phyloP scores from a whole-genome alignment of 2,329 filamentous ascomycete species.

The Botryotinia convoluta region DNA sequence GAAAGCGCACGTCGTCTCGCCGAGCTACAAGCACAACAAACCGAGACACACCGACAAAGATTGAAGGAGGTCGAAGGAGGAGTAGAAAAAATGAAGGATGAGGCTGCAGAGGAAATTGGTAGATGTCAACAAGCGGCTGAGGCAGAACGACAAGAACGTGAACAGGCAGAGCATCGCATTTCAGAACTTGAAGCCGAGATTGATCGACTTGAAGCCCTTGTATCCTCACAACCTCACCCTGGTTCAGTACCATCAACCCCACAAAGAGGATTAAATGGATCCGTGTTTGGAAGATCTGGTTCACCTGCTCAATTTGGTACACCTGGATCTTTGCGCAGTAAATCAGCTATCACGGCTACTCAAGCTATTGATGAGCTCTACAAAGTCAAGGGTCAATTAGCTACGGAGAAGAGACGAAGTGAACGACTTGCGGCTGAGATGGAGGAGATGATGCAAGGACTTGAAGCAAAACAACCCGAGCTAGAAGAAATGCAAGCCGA shows the following conservation, averaged over 20 bases:
- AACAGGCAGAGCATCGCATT: conserved; percentile 59
- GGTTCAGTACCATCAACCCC: conserved; percentile 60
- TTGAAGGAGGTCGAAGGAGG: conserved; percentile 66
- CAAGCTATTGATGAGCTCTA: conserved; percentile 64
- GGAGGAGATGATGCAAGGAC: conserved; percentile 79
- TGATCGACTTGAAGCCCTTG: conserved; percentile 57
- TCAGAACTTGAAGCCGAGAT: conserved; percentile 63
- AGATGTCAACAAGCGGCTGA: conserved; percentile 52
- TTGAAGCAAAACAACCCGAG: conserved; percentile 85
- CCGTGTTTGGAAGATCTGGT: conserved; percentile 49
- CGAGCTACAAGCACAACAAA: conserved; percentile 75
- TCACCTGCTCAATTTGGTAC: conserved; percentile 58
- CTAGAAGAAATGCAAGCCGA: conserved; percentile 82
- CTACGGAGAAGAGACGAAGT: conserved; percentile 69
- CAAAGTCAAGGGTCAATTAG: conserved; percentile 69
- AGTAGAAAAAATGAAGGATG: conserved; percentile 58
- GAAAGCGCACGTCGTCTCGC: conserved; percentile 78
- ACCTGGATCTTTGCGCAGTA: conserved; percentile 55
- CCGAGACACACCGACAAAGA: conserved; percentile 67
- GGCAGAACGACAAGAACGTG: conserved; percentile 57
- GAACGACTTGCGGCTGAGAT: conserved; percentile 73
- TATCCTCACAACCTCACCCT: conserved; percentile 40
- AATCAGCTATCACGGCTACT: conserved; percentile 56
- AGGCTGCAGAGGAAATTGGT: conserved; percentile 58
- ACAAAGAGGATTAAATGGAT: conserved; percentile 51